Evolutionary conservation across 2,329 filamentous ascomycete genomes (phyloP).

Genomic region (Diplodia seriata): DNA sequence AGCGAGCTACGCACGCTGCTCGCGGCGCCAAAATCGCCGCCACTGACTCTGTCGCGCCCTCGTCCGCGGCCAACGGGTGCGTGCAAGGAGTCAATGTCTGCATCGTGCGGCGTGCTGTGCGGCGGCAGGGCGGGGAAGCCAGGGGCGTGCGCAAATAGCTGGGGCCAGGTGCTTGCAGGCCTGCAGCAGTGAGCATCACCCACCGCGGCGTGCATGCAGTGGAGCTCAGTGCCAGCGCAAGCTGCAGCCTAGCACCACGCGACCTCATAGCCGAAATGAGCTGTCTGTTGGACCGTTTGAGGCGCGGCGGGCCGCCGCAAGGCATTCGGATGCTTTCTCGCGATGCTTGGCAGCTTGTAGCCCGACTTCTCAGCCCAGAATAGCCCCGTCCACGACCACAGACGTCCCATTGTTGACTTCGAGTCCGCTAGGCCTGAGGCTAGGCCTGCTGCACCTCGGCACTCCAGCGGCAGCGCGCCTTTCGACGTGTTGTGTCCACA

Average conservation of each 20-base stretch:
- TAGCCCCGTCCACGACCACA: not conserved
- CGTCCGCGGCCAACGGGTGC: not conserved
- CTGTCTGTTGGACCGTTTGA: slow-evolving; percentile 21
- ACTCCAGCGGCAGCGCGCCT: not conserved
- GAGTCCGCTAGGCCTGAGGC: not conserved
- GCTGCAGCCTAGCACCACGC: slow-evolving; percentile 5
- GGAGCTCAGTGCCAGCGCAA: slow-evolving; percentile 11
- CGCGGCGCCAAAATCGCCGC: slow-evolving; percentile 20
- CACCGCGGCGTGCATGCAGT: slow-evolving; percentile 26
- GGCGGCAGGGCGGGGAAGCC: slow-evolving; percentile 25
- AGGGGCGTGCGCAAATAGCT: slow-evolving; percentile 16
- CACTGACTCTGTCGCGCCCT: not conserved
- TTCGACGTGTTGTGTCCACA: slow-evolving; percentile 8
- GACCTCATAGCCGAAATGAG: slow-evolving; percentile 19
- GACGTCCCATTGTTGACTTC: not conserved
- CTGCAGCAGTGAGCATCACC: slow-evolving; percentile 22
- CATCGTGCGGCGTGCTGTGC: slow-evolving; percentile 6
- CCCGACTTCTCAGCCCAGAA: not conserved
- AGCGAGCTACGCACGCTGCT: slow-evolving; percentile 27
- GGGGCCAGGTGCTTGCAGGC: slow-evolving; percentile 24
- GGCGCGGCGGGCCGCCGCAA: slow-evolving; percentile 22
- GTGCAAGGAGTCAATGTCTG: slow-evolving; percentile 11
- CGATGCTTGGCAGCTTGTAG: slow-evolving; percentile 22
- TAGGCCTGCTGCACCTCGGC: not conserved
- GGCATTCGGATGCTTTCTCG: slow-evolving; percentile 4